Base-by-base conservation (phyloP, 352 stramenopile genomes). In the Pythium aquatile region DNA sequence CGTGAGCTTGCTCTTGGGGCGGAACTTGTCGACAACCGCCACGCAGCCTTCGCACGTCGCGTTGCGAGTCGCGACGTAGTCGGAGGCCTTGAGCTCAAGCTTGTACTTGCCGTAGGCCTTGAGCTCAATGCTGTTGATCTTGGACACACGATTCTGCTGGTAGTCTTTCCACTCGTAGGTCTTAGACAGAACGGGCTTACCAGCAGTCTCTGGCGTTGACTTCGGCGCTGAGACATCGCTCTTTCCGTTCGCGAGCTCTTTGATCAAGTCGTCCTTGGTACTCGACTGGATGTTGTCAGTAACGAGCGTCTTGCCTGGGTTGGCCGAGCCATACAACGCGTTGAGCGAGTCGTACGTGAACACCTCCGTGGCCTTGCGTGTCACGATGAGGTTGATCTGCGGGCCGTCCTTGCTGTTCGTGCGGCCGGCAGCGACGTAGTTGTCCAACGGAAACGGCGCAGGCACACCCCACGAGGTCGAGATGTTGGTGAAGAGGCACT, bases 111-210 rank as follows among this genome's bases (percentile, higher is more conserved):
- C 80, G 32, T 80, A 87, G 1, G 66, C 61, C 0, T 60, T 58
- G 54, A 87, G 81, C 37, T 54, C 55, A 10, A 91, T 58, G 10
- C 58, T 58, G 47, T 91, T 73, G 17, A 91, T 72, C 40, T 73
- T 69, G 2, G 58, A 55, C 8, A 72, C 28, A 30, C 70, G 67
- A 60, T 79, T 47, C 16, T 58, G 32, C 47, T 90, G 77, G 66
- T 87, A 91, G 17, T 83, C 72, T 16, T 66, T 76, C 80, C 83
- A 91, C n/a, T 70, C 68, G 51, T 72, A 76, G 14, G 42, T 48
- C 24, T 37, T 47, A 20, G 30, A 20, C 17, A 20, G 10, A 3
- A 29, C 16, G 0, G n/a, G 8, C 9, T 46, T 49, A 2, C 16
- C 16, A 20, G 20, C 24, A 37, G 42, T 14, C 3, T 30, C 20